Evolutionary conservation across 805 yeast species (phyloP), one percentile per base, ranked within the genome.

Genomic region (Blastobotrys americana): DNA sequence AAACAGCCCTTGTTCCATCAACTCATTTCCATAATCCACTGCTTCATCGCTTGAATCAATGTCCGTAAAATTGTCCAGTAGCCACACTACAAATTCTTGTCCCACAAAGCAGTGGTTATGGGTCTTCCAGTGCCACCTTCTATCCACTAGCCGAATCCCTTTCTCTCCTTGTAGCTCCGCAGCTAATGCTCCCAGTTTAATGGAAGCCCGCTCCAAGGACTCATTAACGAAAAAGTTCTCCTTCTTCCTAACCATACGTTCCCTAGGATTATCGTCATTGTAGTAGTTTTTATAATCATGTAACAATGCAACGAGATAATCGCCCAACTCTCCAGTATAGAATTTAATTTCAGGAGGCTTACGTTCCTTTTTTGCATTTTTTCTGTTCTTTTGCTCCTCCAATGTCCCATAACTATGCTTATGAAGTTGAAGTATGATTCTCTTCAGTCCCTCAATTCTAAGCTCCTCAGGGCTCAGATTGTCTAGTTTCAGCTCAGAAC

Each of bases 121-220:
- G 3, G 76, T 67, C 50, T 79, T 80, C 77, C 89, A 78, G 61
- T 90, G 97, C 98, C 98, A 90, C 27, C 81, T 75, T 53, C 97
- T 71, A 55, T 87, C 95, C 1, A 76, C 79, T 31, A 93, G 68
- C 17, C 70, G 71, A 5, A 90, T 64, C 5, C 88, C 89, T 38
- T 72, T 70, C 17, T 51, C 52, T 3, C 82, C 74, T 54, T 82
- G 94, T 41, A 90, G 59, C 44, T 82, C 85, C 2, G 66, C 65
- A 0, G 88, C 83, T 21, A 90, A 61, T 17, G 71, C 76, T 0
- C 61, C 37, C 2, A 82, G 55, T 21, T 76, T 71, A 3, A 80
- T 72, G 17, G 67, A 66, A 50, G 21, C 20, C 10, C 72, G 77
- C 42, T 70, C 72, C 47, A 80, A 45, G 42, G 56, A 55, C 41